phyloP scores from a whole-genome alignment of 495 filamentous ascomycete species.

The Penicillium crystallinum region DNA sequence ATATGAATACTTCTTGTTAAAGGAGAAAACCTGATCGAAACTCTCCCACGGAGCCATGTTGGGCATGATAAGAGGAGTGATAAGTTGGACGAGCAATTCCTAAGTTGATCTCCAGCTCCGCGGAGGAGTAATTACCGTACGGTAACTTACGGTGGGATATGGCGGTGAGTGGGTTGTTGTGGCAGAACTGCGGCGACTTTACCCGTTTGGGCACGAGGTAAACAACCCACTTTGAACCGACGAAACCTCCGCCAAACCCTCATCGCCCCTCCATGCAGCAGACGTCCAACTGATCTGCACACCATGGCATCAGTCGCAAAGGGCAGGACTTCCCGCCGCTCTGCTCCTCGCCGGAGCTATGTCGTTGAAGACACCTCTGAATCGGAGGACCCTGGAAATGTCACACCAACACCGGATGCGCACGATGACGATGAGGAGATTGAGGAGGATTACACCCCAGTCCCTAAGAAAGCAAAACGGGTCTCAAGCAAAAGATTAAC shows the following conservation, averaged over 20 bases:
- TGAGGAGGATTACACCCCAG: slow-evolving; percentile 76
- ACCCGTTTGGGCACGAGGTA: slow-evolving; percentile 38
- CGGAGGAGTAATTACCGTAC: slow-evolving; percentile 16
- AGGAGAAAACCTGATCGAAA: slow-evolving; percentile 60
- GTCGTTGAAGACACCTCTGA: slow-evolving; percentile 72
- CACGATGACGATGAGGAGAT: slow-evolving; percentile 48
- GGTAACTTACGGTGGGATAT: slow-evolving; percentile 20
- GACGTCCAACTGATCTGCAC: slow-evolving; percentile 15
- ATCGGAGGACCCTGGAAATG: slow-evolving; percentile 55
- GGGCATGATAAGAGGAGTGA: slow-evolving; percentile 1
- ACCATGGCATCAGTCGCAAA: slow-evolving; percentile 59
- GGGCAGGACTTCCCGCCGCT: slow-evolving; percentile 69
- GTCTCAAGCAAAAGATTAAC: slow-evolving; percentile 52
- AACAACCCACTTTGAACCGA: slow-evolving; percentile 42
- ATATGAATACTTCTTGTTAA: slow-evolving; percentile 58
- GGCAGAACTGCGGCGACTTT: slow-evolving; percentile 35
- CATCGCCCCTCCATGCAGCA: slow-evolving; percentile 25
- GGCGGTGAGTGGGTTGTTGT: slow-evolving; percentile 33
- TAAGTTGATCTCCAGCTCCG: slow-evolving; percentile 10
- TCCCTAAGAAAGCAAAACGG: slow-evolving; percentile 48
- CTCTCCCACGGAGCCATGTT: slow-evolving; percentile 46
- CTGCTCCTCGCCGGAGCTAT: slow-evolving; percentile 60
- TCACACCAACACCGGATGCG: slow-evolving; percentile 41
- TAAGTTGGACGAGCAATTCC: neutral
- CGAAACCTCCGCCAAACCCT: slow-evolving; percentile 21